Evolutionary conservation across 805 yeast species (phyloP).

Genomic region (Danielia reshetovae): DNA sequence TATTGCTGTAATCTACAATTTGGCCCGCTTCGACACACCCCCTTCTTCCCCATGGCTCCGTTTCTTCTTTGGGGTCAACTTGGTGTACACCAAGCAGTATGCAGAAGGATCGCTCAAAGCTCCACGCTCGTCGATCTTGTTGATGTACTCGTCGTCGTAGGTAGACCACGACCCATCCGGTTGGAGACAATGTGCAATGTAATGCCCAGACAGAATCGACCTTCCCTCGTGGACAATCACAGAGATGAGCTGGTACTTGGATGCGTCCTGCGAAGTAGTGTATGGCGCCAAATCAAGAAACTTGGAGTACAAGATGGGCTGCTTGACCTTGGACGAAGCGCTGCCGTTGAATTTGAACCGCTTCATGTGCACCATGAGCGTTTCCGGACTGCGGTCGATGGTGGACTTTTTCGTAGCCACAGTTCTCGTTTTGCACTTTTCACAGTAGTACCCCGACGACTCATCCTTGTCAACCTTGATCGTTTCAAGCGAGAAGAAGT

Average conservation of each 20-base stretch:
- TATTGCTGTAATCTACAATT: too few relatives aligned
- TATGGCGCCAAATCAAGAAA: conserved; percentile 68
- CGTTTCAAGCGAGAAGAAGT: conserved; percentile 79
- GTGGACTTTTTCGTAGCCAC: conserved; percentile 73
- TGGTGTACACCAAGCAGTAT: conserved; percentile 81
- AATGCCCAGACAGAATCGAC: conserved; percentile 89
- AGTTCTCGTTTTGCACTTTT: conserved; percentile 72
- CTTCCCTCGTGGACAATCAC: conserved; percentile 95
- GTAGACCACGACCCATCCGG: conserved; percentile 92
- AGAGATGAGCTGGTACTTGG: conserved; percentile 63
- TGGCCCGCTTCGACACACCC: conserved; percentile 1
- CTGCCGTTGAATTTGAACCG: conserved; percentile 85
- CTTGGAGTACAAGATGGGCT: conserved; percentile 77
- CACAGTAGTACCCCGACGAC: conserved; percentile 78
- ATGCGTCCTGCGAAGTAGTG: conserved; percentile 25
- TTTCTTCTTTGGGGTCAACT: conserved; percentile 54
- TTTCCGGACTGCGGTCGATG: conserved; percentile 82
- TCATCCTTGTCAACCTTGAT: conserved; percentile 68
- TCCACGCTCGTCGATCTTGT: conserved; percentile 63
- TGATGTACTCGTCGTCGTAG: conserved; percentile 89
- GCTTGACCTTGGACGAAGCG: conserved; percentile 79
- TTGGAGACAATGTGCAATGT: conserved; percentile 84
- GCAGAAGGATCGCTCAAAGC: conserved; percentile 86
- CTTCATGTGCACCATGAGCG: conserved; percentile 80
- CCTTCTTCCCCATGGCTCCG: conserved; percentile 3